Percentiles rank a stretch among this genome's conserved stretches.
phyloP scores from a whole-genome alignment of 495 filamentous ascomycete species.

The Penicillium chermesinum region DNA sequence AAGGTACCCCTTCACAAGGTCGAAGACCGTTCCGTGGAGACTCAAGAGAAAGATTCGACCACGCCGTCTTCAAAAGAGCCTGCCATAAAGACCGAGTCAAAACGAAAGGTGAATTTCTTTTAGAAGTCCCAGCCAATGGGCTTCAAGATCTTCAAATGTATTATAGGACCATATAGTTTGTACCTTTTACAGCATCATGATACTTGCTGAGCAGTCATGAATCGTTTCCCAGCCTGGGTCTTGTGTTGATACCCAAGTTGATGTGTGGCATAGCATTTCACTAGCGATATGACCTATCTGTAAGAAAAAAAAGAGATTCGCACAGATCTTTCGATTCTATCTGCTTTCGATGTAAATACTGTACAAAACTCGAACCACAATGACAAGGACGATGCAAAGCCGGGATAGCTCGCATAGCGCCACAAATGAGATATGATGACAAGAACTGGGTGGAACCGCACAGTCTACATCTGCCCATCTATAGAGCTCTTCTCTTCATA shows the following conservation, averaged over 20 bases:
- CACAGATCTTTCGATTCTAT: constrained; percentile 10
- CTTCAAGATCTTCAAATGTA: not conserved
- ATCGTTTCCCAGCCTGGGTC: no score
- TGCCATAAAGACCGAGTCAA: constrained; percentile 12
- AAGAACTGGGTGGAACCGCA: not conserved
- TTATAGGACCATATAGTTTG: not conserved
- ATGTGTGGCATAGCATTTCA: no score
- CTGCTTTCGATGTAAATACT: constrained; percentile 18
- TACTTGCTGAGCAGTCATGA: constrained; percentile 1
- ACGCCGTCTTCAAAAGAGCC: constrained; percentile 8
- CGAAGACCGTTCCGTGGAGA: constrained; percentile 7
- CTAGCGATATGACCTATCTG: no score
- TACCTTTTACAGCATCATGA: not conserved
- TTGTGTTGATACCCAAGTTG: no score
- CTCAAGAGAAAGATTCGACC: constrained; percentile 8
- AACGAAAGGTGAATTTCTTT: constrained; percentile 34
- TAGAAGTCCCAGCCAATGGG: constrained; percentile 3
- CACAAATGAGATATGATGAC: not conserved
- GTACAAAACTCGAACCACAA: constrained; percentile 11
- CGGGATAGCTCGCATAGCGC: not conserved
- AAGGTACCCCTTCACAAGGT: constrained; percentile 5
- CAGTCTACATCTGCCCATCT: not conserved
- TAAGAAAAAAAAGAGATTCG: not conserved
- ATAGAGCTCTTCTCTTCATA: constrained; percentile 12
- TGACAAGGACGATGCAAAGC: constrained; percentile 2